phyloP scores from a whole-genome alignment of 768 basidiomycete species.

The Leccinellum luteum region DNA sequence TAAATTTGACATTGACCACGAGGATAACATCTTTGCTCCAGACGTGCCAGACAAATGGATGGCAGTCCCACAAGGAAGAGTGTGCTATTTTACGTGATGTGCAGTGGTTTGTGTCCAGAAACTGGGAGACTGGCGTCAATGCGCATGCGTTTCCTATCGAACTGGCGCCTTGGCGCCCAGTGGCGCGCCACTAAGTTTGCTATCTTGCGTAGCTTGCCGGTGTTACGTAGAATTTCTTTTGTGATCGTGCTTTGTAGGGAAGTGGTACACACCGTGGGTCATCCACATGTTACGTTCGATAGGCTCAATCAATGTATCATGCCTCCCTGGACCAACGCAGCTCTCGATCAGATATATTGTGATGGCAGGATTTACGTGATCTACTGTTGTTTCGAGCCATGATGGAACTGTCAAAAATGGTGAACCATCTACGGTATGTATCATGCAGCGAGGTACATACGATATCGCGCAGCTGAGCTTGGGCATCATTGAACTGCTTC shows the following conservation, averaged over 20 bases:
- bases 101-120: constrained; percentile 29
- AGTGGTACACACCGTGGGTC: constrained; percentile 1
- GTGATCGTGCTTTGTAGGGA: neutral
- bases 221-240: neutral
- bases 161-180: constrained; percentile 13
- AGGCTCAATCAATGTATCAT: neutral
- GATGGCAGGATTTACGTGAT: neutral
- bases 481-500: constrained; percentile 90
- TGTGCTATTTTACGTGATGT: constrained; percentile 27
- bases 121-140: constrained; percentile 23
- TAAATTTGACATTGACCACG: neutral
- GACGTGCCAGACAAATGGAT: constrained; percentile 23
- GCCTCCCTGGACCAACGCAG: neutral
- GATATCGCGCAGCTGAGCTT: constrained; percentile 81
- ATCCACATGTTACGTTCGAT: neutral
- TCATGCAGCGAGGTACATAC: constrained; percentile 40
- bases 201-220: neutral
- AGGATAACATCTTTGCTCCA: constrained; percentile 9
- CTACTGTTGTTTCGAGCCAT: constrained; percentile 27
- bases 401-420: constrained; percentile 26
- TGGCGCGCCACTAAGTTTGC: constrained; percentile 6
- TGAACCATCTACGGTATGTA: constrained; percentile 4
- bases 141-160: constrained; percentile 21
- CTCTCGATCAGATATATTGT: constrained; percentile 10
- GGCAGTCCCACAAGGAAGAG: constrained; percentile 22